Percentiles rank a stretch among this genome's conserved stretches.
phyloP scores from a whole-genome alignment of 78 protist species.

The Goniomonas avonlea region DNA sequence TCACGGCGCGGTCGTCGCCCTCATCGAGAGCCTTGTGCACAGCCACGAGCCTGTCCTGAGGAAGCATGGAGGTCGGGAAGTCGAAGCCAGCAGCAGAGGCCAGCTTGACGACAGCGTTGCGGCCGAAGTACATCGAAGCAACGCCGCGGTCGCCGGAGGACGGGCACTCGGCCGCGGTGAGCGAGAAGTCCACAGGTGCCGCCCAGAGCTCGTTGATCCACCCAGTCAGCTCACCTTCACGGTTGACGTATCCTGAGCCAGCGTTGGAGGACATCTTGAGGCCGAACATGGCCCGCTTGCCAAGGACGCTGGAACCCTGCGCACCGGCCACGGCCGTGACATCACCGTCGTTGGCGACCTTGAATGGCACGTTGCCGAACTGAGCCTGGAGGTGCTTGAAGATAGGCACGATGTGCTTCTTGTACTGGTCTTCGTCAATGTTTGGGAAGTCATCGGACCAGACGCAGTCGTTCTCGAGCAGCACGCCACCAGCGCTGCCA shows the following conservation, averaged over 20 bases:
- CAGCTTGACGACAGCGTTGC: not conserved
- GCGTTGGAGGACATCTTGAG: not conserved
- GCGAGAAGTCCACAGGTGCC: not conserved
- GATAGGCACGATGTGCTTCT: too few species aligned
- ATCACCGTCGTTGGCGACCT: too few species aligned
- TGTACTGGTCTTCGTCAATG: too few species aligned
- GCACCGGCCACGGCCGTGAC: too few species aligned
- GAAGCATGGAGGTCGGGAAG: not conserved
- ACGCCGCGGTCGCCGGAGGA: not conserved
- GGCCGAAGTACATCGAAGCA: not conserved
- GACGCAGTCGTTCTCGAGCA: too few species aligned
- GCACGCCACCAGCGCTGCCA: too few species aligned
- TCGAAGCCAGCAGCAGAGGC: not conserved
- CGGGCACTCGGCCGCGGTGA: not conserved
- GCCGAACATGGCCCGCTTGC: not conserved
- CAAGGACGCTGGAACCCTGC: too few species aligned
- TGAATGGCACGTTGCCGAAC: too few species aligned
- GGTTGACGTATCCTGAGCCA: not conserved
- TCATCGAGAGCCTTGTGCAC: not conserved
- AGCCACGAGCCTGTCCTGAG: not conserved
- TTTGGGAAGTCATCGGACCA: too few species aligned
- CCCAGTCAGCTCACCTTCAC: not conserved
- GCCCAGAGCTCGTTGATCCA: not conserved
- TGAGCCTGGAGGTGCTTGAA: too few species aligned
- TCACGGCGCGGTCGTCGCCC: not conserved